These are phyloP conservation scores for Fusarium sp. DNA, from an alignment of 2,329 filamentous ascomycete species.

Conservation along the genomic window DNA sequence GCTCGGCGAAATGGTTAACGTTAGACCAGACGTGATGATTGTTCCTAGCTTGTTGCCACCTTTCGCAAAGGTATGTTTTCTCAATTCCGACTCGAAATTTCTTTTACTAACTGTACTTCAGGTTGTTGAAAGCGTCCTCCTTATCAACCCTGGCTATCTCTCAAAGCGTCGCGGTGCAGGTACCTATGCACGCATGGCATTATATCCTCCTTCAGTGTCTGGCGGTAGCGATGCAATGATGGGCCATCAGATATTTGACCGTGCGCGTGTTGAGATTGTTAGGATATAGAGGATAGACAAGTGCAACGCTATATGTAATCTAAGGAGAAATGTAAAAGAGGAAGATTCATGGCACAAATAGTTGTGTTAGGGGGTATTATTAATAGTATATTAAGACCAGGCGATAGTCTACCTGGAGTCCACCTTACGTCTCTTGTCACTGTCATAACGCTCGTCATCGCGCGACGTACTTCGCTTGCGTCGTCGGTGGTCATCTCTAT, in stretches of 20 bases:
- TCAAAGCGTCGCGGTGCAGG: conserved; percentile 88
- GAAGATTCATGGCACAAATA: conserved; percentile 10
- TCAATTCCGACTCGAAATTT: not conserved
- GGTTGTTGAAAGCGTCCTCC: conserved; percentile 90
- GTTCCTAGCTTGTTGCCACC: conserved; percentile 85
- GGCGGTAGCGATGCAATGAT: conserved; percentile 71
- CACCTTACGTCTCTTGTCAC: conserved; percentile 70
- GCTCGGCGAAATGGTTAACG: conserved; percentile 89
- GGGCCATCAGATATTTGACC: conserved; percentile 81
- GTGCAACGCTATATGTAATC: conserved; percentile 23
- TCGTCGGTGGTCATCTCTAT: conserved; percentile 59
- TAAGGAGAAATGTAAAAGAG: conserved; percentile 40
- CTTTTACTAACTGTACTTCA: conserved; percentile 52
- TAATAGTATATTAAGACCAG: conserved; percentile 37
- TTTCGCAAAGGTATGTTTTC: conserved; percentile 81
- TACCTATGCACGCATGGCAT: conserved; percentile 83
- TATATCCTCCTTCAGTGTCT: conserved; percentile 74
- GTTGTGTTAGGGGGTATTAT: conserved; percentile 42
- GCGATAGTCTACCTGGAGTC: conserved; percentile 53
- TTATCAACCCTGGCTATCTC: conserved; percentile 89
- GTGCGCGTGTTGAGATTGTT: conserved; percentile 87
- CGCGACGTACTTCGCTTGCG: conserved; percentile 69
- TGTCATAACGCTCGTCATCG: conserved; percentile 65
- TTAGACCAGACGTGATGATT: conserved; percentile 85
- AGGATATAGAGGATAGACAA: conserved; percentile 68